phyloP scores from a whole-genome alignment of 192 early-diverging fungal genomes.

The Paraglomus brasilianum region DNA sequence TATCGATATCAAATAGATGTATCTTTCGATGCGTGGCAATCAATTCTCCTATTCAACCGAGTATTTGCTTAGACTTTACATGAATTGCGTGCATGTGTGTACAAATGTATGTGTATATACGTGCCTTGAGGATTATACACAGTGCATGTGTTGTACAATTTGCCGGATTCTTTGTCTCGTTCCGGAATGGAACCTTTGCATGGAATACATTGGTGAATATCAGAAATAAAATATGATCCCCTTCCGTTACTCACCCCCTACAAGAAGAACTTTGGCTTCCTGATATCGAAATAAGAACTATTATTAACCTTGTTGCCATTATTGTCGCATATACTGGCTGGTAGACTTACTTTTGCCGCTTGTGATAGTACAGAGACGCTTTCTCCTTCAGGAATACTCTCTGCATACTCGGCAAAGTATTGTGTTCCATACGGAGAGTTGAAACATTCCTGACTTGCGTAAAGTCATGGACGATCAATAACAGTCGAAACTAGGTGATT shows the following conservation, averaged over 20 bases:
- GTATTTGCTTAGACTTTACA: no score
- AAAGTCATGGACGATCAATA: no score
- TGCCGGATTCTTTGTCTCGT: slow-evolving; percentile 45
- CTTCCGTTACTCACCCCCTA: slow-evolving; percentile 52
- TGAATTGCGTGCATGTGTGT: neutral
- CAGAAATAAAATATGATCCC: neutral
- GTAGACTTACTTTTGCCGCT: slow-evolving; percentile 77
- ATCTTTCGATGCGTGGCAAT: slow-evolving; percentile 75
- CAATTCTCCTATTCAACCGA: slow-evolving; percentile 39
- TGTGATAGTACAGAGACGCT: slow-evolving; percentile 69
- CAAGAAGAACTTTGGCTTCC: slow-evolving; percentile 83
- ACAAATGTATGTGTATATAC: neutral
- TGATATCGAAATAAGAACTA: slow-evolving; percentile 6
- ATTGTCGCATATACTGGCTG: neutral
- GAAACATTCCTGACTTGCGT: slow-evolving; percentile 85
- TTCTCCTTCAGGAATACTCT: slow-evolving; percentile 69
- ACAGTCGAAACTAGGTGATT: slow-evolving; percentile 7
- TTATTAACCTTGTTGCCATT: neutral
- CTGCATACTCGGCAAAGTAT: slow-evolving; percentile 91
- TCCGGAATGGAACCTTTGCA: slow-evolving; percentile 84
- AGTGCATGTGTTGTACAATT: slow-evolving; percentile 83
- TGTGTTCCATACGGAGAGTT: slow-evolving; percentile 95
- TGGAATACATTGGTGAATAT: neutral
- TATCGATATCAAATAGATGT: slow-evolving; percentile 96
- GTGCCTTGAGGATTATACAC: slow-evolving; percentile 63